Conservation (phyloP, 1,139 yeast genomes). For the Pichia sp. region DNA sequence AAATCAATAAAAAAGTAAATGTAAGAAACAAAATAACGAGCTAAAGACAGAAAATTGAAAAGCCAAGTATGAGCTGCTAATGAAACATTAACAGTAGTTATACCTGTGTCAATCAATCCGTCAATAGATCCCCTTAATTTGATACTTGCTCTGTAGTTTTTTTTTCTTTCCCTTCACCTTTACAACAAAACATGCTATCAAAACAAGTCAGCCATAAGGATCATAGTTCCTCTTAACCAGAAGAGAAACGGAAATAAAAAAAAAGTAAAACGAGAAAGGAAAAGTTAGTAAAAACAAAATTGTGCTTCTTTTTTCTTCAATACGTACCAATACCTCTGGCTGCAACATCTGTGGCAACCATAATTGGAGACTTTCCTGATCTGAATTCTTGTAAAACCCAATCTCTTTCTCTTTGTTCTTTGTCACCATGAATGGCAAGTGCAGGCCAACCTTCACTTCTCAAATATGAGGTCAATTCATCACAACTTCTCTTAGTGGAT, state of each 20-base stretch:
- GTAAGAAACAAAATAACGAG: conserved; percentile 2
- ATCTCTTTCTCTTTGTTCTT: conserved; percentile 96
- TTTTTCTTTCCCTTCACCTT: neutral
- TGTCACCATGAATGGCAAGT: conserved; percentile 97
- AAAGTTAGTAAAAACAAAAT: neutral
- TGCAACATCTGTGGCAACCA: conserved; percentile 99
- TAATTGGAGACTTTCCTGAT: conserved; percentile 86
- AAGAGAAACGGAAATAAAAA: neutral
- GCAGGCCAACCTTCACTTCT: conserved; percentile 99
- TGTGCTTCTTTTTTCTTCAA: conserved; percentile 19
- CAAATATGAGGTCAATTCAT: conserved; percentile 84
- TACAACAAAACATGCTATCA: neutral
- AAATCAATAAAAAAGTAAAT: conserved; percentile 1
- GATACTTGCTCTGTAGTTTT: neutral
- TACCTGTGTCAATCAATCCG: neutral
- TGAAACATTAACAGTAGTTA: neutral
- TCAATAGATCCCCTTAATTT: neutral
- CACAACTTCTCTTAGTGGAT: conserved; percentile 96
- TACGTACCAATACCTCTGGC: conserved; percentile 99
- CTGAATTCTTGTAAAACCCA: conserved; percentile 95
- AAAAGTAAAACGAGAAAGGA: neutral
- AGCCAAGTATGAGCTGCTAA: neutral
- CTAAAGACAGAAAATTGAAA: neutral
- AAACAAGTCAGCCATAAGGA: neutral
- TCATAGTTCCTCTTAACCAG: neutral